Conservation (phyloP, 164 flowering plant species). For the Vitis cinerea region DNA sequence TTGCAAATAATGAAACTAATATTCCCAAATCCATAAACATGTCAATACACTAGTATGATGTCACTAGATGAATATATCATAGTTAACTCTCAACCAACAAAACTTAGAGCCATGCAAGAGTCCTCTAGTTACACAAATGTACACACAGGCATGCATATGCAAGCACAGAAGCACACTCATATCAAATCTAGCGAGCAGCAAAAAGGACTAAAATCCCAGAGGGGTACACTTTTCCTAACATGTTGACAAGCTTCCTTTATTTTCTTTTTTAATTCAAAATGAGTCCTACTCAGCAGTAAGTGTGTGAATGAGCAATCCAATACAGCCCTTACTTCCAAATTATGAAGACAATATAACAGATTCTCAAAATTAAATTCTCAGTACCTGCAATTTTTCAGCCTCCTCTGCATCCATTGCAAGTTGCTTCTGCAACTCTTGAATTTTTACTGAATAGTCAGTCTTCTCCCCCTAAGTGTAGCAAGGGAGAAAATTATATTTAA, state of each 20-base stretch:
- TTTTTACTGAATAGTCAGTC: constrained; percentile 75
- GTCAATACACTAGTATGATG: background rate
- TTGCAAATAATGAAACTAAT: background rate
- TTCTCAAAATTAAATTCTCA: background rate
- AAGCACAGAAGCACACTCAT: no score
- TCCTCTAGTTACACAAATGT: no score
- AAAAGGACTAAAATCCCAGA: no score
- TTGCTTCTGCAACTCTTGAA: constrained; percentile 93
- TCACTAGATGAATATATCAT: no score
- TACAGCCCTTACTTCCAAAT: background rate
- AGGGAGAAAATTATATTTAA: background rate
- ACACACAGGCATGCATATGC: no score
- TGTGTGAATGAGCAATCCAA: background rate
- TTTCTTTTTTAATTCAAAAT: no score
- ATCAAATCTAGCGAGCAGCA: no score
- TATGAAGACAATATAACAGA: background rate
- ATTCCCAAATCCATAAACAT: background rate
- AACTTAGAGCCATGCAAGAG: no score
- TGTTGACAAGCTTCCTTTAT: no score
- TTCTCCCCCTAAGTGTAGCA: constrained; percentile 65
- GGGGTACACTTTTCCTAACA: no score
- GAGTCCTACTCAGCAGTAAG: background rate
- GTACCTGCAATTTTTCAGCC: constrained; percentile 79
- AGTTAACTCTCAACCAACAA: no score
- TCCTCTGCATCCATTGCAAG: constrained; percentile 87